Conservation (phyloP, 805 yeast genomes). For the Kodamaea kakaduensis region DNA sequence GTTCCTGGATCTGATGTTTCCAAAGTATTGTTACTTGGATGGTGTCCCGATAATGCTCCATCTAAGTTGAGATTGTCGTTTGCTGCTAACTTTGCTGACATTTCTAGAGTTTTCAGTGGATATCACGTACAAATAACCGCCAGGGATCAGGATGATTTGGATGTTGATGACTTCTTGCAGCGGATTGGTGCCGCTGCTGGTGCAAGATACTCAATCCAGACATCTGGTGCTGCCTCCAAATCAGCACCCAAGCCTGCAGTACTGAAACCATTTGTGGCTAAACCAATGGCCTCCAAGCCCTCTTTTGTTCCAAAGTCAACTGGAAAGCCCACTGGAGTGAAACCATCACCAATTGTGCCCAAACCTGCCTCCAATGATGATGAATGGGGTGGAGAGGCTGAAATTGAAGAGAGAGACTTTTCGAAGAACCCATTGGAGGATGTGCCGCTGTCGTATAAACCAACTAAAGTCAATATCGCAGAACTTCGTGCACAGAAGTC, state of each 20-base stretch:
- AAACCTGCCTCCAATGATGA: slow-evolving; percentile 43
- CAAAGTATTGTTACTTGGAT: slow-evolving; percentile 81
- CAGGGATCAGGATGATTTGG: slow-evolving; percentile 87
- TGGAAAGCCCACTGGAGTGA: slow-evolving; percentile 32
- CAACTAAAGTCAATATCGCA: slow-evolving; percentile 58
- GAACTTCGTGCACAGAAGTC: slow-evolving; percentile 49
- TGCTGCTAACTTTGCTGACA: slow-evolving; percentile 73
- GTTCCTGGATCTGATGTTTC: slow-evolving; percentile 90
- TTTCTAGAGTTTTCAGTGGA: slow-evolving; percentile 65
- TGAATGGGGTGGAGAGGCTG: slow-evolving; percentile 71
- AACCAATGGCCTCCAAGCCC: slow-evolving; percentile 30
- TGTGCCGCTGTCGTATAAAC: slow-evolving; percentile 61
- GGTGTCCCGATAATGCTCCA: slow-evolving; percentile 98
- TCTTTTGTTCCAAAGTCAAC: slow-evolving; percentile 33
- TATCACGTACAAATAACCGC: slow-evolving; percentile 97
- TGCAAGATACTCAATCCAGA: slow-evolving; percentile 79
- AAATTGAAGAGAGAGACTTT: slow-evolving; percentile 52
- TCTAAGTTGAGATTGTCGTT: slow-evolving; percentile 67
- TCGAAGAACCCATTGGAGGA: slow-evolving; percentile 45
- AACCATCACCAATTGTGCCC: slow-evolving; percentile 11
- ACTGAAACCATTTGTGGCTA: slow-evolving; percentile 26
- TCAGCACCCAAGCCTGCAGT: slow-evolving; percentile 14
- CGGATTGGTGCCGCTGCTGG: slow-evolving; percentile 91
- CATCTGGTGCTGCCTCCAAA: slow-evolving; percentile 11
- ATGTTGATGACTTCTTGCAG: slow-evolving; percentile 66